A percentile compares a stretch with the other conserved stretches of the same genome.
phyloP scores from a whole-genome alignment of 2,329 filamentous ascomycete genomes.

The Cryphonectria radicalis region DNA sequence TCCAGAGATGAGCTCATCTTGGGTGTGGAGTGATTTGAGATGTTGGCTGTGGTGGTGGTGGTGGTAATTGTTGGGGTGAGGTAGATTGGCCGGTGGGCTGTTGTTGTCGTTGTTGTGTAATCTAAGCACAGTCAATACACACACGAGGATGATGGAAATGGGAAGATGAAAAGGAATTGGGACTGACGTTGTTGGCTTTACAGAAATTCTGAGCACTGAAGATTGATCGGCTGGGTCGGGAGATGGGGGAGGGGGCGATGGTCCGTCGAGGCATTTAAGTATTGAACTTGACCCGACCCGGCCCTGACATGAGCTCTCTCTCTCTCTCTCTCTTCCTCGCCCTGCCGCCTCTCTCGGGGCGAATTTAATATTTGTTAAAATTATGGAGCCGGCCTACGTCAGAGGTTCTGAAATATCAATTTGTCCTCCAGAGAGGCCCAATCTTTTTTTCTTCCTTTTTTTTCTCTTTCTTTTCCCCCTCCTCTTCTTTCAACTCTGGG shows the following conservation, averaged over 20 bases:
- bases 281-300: conserved; percentile 2
- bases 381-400: conserved; percentile 11
- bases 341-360: conserved; percentile 1
- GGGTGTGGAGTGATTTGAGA: conserved; percentile 24
- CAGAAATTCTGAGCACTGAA: neutral
- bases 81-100: neutral
- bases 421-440: neutral
- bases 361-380: neutral
- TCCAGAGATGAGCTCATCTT: conserved; percentile 88
- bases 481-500: neutral
- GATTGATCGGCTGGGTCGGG: conserved; percentile 11
- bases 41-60: neutral
- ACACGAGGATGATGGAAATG: neutral
- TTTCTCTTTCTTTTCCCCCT: neutral
- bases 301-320: conserved; percentile 1
- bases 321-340: neutral
- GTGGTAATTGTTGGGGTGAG: neutral
- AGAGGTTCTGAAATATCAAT: neutral
- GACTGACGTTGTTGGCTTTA: neutral
- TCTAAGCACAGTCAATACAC: neutral
- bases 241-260: neutral
- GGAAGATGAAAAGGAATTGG: neutral
- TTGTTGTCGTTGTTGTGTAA: neutral
- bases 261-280: conserved; percentile 13
- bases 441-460: neutral